Percentiles rank a stretch among this genome's conserved stretches.
phyloP scores from a whole-genome alignment of 1,139 yeast species.

The Meyerozyma smithsonii region DNA sequence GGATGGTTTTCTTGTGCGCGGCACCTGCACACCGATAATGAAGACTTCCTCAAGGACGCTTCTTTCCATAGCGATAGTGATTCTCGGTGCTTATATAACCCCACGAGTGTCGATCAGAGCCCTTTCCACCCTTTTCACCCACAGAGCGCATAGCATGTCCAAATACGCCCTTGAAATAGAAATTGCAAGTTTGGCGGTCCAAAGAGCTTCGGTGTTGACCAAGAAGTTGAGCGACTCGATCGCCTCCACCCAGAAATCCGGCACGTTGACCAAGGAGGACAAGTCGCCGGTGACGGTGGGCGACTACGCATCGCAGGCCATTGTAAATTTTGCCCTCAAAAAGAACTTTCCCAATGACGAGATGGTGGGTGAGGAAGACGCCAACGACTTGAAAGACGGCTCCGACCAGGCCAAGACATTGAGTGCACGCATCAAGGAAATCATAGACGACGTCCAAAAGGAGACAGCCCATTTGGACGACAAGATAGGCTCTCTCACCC shows the following conservation, averaged over 20 bases:
- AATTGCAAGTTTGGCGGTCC: slow-evolving; percentile 85
- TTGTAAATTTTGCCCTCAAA: slow-evolving; percentile 78
- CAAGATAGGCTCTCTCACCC: slow-evolving; percentile 37
- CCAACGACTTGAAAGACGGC: slow-evolving; percentile 54
- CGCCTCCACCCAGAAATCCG: slow-evolving; percentile 48
- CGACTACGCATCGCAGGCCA: slow-evolving; percentile 94
- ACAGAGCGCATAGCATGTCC: background rate
- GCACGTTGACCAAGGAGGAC: slow-evolving; percentile 78
- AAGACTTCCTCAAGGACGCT: background rate
- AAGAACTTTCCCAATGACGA: slow-evolving; percentile 77
- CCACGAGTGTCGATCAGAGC: background rate
- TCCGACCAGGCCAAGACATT: slow-evolving; percentile 28
- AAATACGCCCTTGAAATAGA: slow-evolving; percentile 48
- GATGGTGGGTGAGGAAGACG: slow-evolving; percentile 93
- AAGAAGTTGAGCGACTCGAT: slow-evolving; percentile 67
- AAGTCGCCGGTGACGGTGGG: slow-evolving; percentile 96
- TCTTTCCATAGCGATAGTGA: background rate
- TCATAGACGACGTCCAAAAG: slow-evolving; percentile 43
- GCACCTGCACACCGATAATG: slow-evolving; percentile 5
- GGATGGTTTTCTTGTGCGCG: background rate
- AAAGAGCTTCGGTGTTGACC: slow-evolving; percentile 78
- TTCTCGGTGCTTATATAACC: background rate
- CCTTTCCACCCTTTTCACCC: background rate
- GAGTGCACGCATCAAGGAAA: slow-evolving; percentile 42
- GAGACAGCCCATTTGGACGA: slow-evolving; percentile 20